Evolutionary conservation across 73 alveolate species (phyloP).

Genomic region (Uronychia setigera): DNA sequence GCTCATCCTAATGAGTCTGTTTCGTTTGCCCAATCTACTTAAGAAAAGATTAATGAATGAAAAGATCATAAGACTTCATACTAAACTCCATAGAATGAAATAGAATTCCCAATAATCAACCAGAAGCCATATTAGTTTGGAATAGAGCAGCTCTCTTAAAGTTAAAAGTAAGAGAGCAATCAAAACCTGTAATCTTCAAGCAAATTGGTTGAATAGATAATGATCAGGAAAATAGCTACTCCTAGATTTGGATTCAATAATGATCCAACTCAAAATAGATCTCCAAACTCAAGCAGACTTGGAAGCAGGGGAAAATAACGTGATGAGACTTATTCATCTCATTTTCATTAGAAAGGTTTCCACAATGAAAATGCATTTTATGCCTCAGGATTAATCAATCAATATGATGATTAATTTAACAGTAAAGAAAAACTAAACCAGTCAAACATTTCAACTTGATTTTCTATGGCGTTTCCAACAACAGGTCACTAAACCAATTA

Average conservation of each 20-base stretch:
- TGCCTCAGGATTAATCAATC: no score
- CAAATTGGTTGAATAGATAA: not conserved
- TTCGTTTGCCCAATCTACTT: not conserved
- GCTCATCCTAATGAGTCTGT: not conserved
- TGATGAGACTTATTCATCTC: not conserved
- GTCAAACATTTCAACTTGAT: not conserved
- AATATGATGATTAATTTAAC: not conserved
- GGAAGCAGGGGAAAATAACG: not conserved
- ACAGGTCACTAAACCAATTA: not conserved
- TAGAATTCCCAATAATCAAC: not conserved
- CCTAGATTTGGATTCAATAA: not conserved
- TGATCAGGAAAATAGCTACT: not conserved
- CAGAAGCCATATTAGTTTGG: not conserved
- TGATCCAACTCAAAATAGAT: not conserved
- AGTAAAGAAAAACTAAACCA: not conserved
- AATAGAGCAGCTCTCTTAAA: not conserved
- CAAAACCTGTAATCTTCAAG: not conserved
- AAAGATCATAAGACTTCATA: not conserved
- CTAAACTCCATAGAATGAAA: no score
- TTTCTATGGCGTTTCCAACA: not conserved
- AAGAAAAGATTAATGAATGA: not conserved
- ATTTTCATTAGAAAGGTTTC: not conserved
- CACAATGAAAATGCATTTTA: no score
- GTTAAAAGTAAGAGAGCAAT: not conserved
- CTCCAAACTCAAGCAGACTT: not conserved